phyloP scores from a whole-genome alignment of 78 protist species.

The Tieghemostelium lacteum region DNA sequence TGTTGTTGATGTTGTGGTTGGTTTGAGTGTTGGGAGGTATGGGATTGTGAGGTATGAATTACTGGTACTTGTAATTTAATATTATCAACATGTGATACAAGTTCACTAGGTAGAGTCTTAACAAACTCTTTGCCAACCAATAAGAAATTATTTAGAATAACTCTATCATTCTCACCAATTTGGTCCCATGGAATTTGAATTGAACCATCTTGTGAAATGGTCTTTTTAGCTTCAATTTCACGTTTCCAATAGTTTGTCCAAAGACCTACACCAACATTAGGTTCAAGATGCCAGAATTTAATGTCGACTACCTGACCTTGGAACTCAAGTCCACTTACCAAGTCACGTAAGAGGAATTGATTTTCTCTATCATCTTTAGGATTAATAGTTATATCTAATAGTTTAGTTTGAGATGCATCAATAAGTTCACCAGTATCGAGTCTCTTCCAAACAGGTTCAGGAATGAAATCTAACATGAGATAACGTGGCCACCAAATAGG shows the following conservation, averaged over 20 bases:
- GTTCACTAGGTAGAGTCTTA: not conserved
- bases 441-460: conserved; percentile 63
- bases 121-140: conserved; percentile 37
- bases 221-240: conserved; percentile 14
- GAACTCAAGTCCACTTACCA: conserved; percentile 21
- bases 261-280: conserved; percentile 75
- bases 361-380: not conserved
- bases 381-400: conserved; percentile 11
- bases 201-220: not conserved
- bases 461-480: conserved; percentile 73
- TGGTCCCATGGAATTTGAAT: conserved; percentile 17
- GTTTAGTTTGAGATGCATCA: not conserved
- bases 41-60: no score
- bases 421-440: not conserved
- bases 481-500: conserved; percentile 81
- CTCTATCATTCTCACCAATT: conserved; percentile 65
- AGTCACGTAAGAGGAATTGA: conserved; percentile 1
- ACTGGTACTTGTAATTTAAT: no score
- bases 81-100: no score
- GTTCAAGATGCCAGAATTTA: conserved; percentile 78
- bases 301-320: conserved; percentile 21
- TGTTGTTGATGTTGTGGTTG: no score
- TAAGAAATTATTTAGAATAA: conserved; percentile 49
- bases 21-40: no score
- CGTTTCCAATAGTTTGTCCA: conserved; percentile 77